Evolutionary conservation across 306 rosid genomes (phyloP).

Genomic region (Trifolium pratense): DNA sequence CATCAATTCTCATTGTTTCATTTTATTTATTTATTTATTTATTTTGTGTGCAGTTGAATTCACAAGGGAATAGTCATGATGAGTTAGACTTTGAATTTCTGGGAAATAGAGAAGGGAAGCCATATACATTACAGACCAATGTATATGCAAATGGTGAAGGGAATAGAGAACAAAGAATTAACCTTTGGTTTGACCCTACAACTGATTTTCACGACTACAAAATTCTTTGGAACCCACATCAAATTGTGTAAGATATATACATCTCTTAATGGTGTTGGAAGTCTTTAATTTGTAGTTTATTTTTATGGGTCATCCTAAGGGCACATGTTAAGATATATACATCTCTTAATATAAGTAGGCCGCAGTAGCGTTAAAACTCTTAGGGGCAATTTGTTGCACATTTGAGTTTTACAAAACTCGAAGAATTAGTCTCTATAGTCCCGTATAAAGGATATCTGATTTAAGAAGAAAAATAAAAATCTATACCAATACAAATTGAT

Average conservation of each 20-base stretch:
- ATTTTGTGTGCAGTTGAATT: slow-evolving; percentile 45
- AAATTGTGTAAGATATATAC: slow-evolving; percentile 65
- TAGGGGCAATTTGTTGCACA: no score
- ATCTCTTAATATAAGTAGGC: no score
- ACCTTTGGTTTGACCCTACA: slow-evolving; percentile 71
- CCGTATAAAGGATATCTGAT: no score
- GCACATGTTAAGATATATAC: no score
- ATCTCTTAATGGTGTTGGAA: no score
- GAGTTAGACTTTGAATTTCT: slow-evolving; percentile 73
- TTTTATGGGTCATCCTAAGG: no score
- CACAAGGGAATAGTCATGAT: slow-evolving; percentile 47
- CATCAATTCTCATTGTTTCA: background rate
- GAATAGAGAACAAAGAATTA: slow-evolving; percentile 56
- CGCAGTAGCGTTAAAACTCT: no score
- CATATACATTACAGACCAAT: slow-evolving; percentile 59
- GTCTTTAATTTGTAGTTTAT: no score
- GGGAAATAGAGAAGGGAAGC: slow-evolving; percentile 58
- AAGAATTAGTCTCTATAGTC: no score
- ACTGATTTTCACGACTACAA: slow-evolving; percentile 49
- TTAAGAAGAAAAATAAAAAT: no score
- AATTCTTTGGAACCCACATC: slow-evolving; percentile 68
- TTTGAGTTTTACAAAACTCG: no score
- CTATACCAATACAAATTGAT: no score
- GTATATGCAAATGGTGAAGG: slow-evolving; percentile 55
- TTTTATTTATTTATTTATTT: background rate